These are phyloP conservation scores for Leishmania tropica DNA, from an alignment of 208 protist species.

Conservation along the genomic window DNA sequence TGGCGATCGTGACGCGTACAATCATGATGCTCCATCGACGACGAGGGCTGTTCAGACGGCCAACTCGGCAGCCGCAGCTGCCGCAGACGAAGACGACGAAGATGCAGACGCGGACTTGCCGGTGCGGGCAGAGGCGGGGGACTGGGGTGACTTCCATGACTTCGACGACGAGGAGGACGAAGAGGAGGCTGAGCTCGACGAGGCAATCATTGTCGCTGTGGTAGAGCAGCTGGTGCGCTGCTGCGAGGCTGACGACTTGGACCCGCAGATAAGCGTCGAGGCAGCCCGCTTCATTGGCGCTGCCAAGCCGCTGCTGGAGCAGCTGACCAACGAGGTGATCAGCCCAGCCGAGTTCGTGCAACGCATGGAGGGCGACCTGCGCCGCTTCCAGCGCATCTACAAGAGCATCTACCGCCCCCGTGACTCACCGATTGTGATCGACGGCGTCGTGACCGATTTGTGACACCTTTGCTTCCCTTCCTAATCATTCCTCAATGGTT, in stretches of 20 bases:
- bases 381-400: conserved; percentile 57
- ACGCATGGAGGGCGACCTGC: conserved; percentile 46
- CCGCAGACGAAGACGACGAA: conserved; percentile 32
- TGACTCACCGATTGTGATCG: conserved; percentile 73
- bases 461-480: conserved; percentile 8
- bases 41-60: conserved; percentile 39
- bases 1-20: not conserved
- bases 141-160: conserved; percentile 28
- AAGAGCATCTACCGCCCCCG: conserved; percentile 55
- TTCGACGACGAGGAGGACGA: conserved; percentile 65
- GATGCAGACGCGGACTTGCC: conserved; percentile 1
- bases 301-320: conserved; percentile 48
- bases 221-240: conserved; percentile 75
- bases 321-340: conserved; percentile 29
- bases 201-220: conserved; percentile 59
- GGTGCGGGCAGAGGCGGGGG: conserved; percentile 5
- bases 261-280: conserved; percentile 43
- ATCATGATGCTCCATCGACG: not conserved
- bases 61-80: conserved; percentile 4
- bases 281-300: conserved; percentile 37
- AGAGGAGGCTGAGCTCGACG: conserved; percentile 71
- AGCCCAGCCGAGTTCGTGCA: conserved; percentile 46
- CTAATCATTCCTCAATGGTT: not conserved
- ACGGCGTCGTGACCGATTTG: conserved; percentile 78
- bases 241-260: conserved; percentile 68